These are phyloP conservation scores for Aurantiochytrium sp. DNA, from an alignment of 108 stramenopile genomes.

Conservation along the genomic window DNA sequence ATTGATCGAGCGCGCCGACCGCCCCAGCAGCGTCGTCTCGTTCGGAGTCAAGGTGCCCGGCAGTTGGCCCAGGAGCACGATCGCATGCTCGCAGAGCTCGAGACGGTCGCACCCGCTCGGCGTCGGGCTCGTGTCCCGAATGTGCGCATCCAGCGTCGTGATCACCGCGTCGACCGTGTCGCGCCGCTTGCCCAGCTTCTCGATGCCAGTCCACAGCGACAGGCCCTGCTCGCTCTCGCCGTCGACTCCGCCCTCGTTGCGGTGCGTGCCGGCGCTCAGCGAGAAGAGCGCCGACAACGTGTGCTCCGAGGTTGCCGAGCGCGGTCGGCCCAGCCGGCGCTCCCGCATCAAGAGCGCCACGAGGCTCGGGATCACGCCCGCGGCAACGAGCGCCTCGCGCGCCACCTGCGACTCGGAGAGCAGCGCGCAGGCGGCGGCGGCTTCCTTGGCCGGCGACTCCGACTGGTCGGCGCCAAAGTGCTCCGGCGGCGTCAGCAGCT, in stretches of 20 bases:
- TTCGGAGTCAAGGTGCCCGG: neutral
- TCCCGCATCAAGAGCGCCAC: neutral
- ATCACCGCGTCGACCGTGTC: conserved; percentile 8
- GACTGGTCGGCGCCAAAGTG: conserved; percentile 23
- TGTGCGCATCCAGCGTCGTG: conserved; percentile 15
- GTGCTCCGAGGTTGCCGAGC: conserved; percentile 25
- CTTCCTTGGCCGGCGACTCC: conserved; percentile 13
- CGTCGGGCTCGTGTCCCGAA: conserved; percentile 23
- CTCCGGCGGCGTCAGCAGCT: neutral
- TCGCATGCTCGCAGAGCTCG: neutral
- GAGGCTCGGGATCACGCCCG: neutral
- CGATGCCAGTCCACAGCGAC: neutral
- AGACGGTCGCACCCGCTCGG: conserved; percentile 23
- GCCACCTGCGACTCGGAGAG: neutral
- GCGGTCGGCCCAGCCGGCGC: neutral
- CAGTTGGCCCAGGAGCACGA: neutral
- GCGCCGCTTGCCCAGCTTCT: neutral
- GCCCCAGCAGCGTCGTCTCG: neutral
- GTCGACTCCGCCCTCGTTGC: no score
- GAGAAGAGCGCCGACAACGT: neutral
- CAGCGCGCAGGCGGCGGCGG: conserved; percentile 9
- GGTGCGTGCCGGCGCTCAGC: neutral
- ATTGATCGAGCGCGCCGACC: neutral
- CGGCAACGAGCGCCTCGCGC: neutral
- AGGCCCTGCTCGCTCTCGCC: no score